Evolutionary conservation across 2,329 filamentous ascomycete genomes (phyloP).

Genomic region (Diaporthe ilicicola): DNA sequence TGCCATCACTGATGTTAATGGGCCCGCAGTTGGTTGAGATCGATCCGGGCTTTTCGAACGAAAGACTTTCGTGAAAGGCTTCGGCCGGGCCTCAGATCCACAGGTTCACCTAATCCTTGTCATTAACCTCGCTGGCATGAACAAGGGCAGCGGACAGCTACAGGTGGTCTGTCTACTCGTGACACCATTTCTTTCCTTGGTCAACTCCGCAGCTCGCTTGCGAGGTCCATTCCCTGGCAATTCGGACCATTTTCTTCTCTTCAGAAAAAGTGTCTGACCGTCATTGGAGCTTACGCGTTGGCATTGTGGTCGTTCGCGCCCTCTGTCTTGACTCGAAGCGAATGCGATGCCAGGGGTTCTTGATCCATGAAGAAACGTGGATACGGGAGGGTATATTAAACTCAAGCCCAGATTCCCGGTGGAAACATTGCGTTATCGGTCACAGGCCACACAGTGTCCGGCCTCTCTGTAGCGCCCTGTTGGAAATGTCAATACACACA

Average conservation of each 20-base stretch:
- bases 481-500: background rate
- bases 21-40: background rate
- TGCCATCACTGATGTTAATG: background rate
- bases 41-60: conserved; percentile 1
- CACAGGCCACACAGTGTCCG: conserved; percentile 23
- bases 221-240: background rate
- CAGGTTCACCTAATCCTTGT: conserved; percentile 2
- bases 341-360: conserved; percentile 22
- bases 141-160: conserved; percentile 13
- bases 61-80: background rate
- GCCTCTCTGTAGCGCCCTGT: background rate
- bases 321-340: conserved; percentile 7
- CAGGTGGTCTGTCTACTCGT: conserved; percentile 3
- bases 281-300: conserved; percentile 1
- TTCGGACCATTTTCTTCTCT: background rate
- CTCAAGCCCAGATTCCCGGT: conserved; percentile 11
- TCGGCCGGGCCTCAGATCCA: background rate
- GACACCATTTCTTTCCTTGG: background rate
- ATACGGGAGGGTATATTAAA: conserved; percentile 17
- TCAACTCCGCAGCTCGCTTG: conserved; percentile 4
- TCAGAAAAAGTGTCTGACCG: background rate
- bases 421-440: conserved; percentile 20
- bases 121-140: conserved; percentile 17
- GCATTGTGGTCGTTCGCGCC: background rate
- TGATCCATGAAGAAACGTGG: conserved; percentile 24